phyloP scores from a whole-genome alignment of 805 yeast species.

The Pichia nakasei region DNA sequence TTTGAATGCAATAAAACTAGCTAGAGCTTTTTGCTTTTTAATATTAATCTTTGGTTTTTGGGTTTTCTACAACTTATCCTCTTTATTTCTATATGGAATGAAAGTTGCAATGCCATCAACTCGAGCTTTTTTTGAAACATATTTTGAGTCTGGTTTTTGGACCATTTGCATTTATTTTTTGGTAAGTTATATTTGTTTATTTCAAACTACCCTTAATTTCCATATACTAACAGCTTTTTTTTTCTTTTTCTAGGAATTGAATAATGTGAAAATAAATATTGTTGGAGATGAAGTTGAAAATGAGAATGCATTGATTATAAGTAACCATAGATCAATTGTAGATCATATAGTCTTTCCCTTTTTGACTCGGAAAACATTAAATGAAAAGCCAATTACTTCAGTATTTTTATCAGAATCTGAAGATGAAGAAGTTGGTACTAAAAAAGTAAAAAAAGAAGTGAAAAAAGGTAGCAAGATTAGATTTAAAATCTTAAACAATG shows the following conservation, averaged over 20 bases:
- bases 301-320: conserved; percentile 28
- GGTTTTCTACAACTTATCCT: conserved; percentile 12
- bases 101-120: conserved; percentile 19
- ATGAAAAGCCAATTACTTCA: not conserved
- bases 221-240: conserved; percentile 6
- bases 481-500: conserved; percentile 1
- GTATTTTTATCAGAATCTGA: conserved; percentile 1
- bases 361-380: conserved; percentile 26
- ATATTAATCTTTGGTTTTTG: conserved; percentile 15
- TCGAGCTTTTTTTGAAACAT: conserved; percentile 13
- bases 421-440: conserved; percentile 3
- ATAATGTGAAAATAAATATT: conserved; percentile 30
- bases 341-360: conserved; percentile 52
- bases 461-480: not conserved
- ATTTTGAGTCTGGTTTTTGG: conserved; percentile 26
- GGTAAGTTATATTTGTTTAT: conserved; percentile 11
- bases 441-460: not conserved
- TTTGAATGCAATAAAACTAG: conserved; percentile 6
- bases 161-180: conserved; percentile 23
- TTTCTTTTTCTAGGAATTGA: conserved; percentile 13
- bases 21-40: conserved; percentile 17
- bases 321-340: conserved; percentile 61
- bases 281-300: conserved; percentile 36
- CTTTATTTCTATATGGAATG: conserved; percentile 11
- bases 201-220: too few species aligned